Conservation (phyloP, 495 filamentous ascomycete species). For the Aspergillus hancockii region DNA sequence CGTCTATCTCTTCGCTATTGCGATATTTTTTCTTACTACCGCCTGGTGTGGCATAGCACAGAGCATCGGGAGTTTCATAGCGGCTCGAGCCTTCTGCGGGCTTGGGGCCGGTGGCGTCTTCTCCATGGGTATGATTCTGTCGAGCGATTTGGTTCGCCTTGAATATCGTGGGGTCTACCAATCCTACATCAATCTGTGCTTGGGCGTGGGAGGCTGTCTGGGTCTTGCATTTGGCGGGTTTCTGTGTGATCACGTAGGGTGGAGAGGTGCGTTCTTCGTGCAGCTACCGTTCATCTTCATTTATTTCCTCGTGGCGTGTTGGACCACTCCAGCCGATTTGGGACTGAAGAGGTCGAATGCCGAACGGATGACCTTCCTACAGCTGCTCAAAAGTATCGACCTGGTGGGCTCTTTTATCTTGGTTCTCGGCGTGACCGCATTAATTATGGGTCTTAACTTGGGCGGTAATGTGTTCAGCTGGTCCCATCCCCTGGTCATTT, state of each 20-base stretch:
- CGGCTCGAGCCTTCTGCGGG: slow-evolving; percentile 71
- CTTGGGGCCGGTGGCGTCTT: slow-evolving; percentile 74
- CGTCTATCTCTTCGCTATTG: slow-evolving; percentile 64
- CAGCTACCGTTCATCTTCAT: slow-evolving; percentile 66
- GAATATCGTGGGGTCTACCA: slow-evolving; percentile 75
- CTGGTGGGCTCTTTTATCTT: slow-evolving; percentile 64
- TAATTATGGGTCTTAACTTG: slow-evolving; percentile 74
- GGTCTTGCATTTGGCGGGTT: slow-evolving; percentile 74
- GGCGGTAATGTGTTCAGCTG: slow-evolving; percentile 78
- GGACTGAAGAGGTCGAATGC: slow-evolving; percentile 53
- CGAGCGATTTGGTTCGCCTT: slow-evolving; percentile 73
- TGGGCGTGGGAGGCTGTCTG: slow-evolving; percentile 61
- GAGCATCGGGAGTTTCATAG: slow-evolving; percentile 71
- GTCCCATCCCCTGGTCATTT: slow-evolving; percentile 69
- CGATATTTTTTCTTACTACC: slow-evolving; percentile 65
- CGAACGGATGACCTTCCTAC: slow-evolving; percentile 47
- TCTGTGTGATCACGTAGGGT: slow-evolving; percentile 72
- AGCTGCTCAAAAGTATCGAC: slow-evolving; percentile 68
- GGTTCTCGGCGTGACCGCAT: slow-evolving; percentile 60
- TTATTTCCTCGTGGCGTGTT: slow-evolving; percentile 55
- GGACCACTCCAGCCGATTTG: slow-evolving; percentile 61
- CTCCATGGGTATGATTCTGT: slow-evolving; percentile 70
- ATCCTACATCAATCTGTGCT: slow-evolving; percentile 72
- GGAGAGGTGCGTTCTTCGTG: slow-evolving; percentile 69
- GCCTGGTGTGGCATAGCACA: slow-evolving; percentile 72